Evolutionary conservation across 2,329 filamentous ascomycete species (phyloP), one percentile per base, ranked within the genome.

Genomic region (Simplicillium sp.): DNA sequence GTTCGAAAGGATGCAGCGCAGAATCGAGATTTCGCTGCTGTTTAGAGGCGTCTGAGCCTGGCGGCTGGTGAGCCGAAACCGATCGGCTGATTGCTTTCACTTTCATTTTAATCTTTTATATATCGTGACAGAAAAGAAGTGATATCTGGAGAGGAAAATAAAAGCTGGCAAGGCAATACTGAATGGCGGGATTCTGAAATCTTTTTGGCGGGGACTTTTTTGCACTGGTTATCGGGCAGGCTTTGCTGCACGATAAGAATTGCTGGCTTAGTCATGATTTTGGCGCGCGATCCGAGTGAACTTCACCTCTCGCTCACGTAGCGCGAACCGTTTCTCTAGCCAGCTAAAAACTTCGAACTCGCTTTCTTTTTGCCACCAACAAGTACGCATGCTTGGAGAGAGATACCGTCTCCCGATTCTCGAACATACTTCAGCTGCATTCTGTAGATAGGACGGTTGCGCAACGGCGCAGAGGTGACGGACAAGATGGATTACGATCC

Each of bases 1-100:
- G 75, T 64, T 94, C 88, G 63, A 96, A 95, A 2, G 87, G 89
- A 64, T 95, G 88, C 44, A 90, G 75, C 34, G 85, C 81, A 20
- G 89, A 84, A 65, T 94, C 86, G 54, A 94, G 72, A 56, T 85
- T 86, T 49, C 80, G 75, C 44, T 80, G 77, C 52, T 76, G 67
- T 54, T 80, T 82, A 39, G 77, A 63, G 40, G 80, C 75, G 59
- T 75, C 74, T 41, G 79, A 78, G 45, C 82, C 82, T 14, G 80
- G 73, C 20, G 81, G 73, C 60, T 84, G 80, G 51, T 80, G 72
- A 43, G 77, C 73, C 53, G 75, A 68, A 34, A 77, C 66, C 20
- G 82, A 77, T 51, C 82, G 77, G 48, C 71, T 78, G 52, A 87
- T 73, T 39, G 82, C 78, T 64, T 79, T 79, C 53, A 80, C 75